phyloP scores from a whole-genome alignment of 805 yeast genomes.

The Metschnikowia colocasiae region DNA sequence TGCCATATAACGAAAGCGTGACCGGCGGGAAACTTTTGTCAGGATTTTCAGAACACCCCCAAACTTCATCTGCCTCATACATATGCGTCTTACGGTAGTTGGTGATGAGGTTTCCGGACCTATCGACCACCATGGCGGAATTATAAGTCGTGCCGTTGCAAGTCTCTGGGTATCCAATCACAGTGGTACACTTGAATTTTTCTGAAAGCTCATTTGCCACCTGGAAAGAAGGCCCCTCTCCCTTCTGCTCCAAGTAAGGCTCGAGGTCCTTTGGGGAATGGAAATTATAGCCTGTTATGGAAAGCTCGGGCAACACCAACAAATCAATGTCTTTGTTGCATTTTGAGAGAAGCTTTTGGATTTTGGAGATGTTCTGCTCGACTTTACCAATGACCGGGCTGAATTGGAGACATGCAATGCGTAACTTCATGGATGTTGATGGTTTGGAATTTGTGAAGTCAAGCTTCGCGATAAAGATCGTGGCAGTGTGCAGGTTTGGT shows the following conservation, averaged over 20 bases:
- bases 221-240: conserved; percentile 45
- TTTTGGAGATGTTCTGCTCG: conserved; percentile 49
- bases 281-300: conserved; percentile 82
- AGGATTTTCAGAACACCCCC: conserved; percentile 77
- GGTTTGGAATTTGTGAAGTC: neutral
- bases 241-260: conserved; percentile 54
- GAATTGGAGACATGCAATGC: conserved; percentile 64
- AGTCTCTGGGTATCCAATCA: conserved; percentile 81
- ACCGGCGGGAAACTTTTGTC: conserved; percentile 51
- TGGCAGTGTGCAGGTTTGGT: no score
- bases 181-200: conserved; percentile 55
- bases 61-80: conserved; percentile 71
- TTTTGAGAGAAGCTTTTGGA: conserved; percentile 37
- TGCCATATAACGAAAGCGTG: conserved; percentile 34
- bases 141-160: conserved; percentile 49
- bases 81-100: conserved; percentile 75
- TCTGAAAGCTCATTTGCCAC: conserved; percentile 57
- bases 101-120: conserved; percentile 53
- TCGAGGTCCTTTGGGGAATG: conserved; percentile 38
- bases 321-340: conserved; percentile 48
- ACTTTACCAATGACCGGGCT: conserved; percentile 62
- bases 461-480: neutral
- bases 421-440: conserved; percentile 38
- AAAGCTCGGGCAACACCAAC: conserved; percentile 79
- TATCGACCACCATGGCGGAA: conserved; percentile 63